Conservation (phyloP, 192 early-diverging fungal species). For the Linnemannia zychae region DNA sequence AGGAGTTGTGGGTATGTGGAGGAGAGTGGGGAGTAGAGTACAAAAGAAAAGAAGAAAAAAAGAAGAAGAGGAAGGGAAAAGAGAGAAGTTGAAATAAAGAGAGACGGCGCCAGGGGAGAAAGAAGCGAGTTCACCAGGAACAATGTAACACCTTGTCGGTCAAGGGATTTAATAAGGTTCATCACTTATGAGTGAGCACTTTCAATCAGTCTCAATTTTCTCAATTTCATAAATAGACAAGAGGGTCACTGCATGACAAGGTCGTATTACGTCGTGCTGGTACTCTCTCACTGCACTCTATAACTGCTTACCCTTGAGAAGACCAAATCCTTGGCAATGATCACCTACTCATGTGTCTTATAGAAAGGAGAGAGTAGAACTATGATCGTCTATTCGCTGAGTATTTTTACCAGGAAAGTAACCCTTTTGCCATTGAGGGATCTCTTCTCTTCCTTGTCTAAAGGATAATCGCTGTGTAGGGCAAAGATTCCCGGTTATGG, state of each 20-base stretch:
- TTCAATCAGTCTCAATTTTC: constrained; percentile 6
- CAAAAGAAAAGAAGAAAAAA: neutral
- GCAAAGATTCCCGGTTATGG: neutral
- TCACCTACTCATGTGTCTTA: no score
- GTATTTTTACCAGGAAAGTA: constrained; percentile 4
- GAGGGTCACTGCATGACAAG: neutral
- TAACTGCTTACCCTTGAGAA: neutral
- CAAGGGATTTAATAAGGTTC: neutral
- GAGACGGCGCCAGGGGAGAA: neutral
- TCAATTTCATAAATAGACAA: constrained; percentile 1
- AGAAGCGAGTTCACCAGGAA: neutral
- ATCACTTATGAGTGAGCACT: neutral
- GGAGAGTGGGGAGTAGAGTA: neutral
- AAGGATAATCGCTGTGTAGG: neutral
- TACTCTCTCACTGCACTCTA: neutral
- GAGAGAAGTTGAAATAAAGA: neutral
- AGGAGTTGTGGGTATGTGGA: neutral
- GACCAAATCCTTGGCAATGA: neutral
- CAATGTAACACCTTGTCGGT: neutral
- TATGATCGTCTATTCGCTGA: neutral
- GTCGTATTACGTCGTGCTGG: neutral
- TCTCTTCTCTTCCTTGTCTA: neutral
- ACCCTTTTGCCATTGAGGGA: neutral
- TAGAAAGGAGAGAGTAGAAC: neutral
- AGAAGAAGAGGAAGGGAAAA: neutral